Base-by-base conservation (phyloP, 805 yeast species). In the Starmerella sirachaensis region DNA sequence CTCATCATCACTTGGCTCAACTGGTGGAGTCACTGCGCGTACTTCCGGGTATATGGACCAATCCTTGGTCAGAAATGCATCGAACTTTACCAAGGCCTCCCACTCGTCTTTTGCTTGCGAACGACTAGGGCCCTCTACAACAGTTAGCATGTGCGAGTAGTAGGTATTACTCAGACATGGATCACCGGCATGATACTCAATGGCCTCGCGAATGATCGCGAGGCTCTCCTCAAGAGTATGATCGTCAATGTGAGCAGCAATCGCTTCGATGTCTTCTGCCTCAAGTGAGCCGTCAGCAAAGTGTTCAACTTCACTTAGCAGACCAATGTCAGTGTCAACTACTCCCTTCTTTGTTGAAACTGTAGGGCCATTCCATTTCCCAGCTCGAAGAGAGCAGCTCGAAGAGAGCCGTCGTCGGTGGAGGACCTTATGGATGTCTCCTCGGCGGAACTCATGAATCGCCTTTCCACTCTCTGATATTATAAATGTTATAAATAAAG, bases 31-130 rank as follows among this genome's bases (percentile, higher is more conserved):
- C 21, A 72, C 69, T 6, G 78, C 66, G 22, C 79, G 57, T 14
- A 74, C 74, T 49, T 73, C 77, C 4, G 78, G 75, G 44, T 72
- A 72, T 3, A 76, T 76, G 1, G 77, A 70, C 52, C 65, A 67
- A 43, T 49, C 56, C 26, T 41, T 31, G 31, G 57, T 59, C 31
- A 69, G 50, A 17, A 62, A 64, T 4, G 73, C 73, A 39, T 66
- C 65, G 17, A 62, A 49, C 39, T 57, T 59, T 22, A 38, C 30
- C 4, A 17, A 20, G 3, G n/a, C 11, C 18, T 34, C 40, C 36
- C 41, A 39, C 23, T 48, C 49, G 4, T 58, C 58, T 3, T 18
- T 28, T 8, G 25, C 19, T n/a, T 30, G 21, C 12, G 14, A 24
- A 2, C 16, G 19, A 4, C 2, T 2, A 3, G 33, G 29, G 8